Percentiles rank a stretch among this genome's conserved stretches.
Conservation (phyloP, 148 eudicot species). For the Rhododendron simsii region DNA sequence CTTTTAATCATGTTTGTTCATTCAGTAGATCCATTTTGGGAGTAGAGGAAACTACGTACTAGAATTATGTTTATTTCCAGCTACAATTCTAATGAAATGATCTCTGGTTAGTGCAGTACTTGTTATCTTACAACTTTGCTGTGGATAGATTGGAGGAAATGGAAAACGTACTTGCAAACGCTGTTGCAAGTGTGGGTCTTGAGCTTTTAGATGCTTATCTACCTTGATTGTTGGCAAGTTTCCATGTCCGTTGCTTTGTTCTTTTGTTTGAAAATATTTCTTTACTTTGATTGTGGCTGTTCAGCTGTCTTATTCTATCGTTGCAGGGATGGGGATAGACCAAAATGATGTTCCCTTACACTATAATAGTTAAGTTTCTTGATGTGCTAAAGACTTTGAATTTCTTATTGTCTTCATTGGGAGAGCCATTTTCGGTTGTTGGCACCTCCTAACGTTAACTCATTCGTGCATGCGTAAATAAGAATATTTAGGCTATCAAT, state of each 20-base stretch:
- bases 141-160: slow-evolving; percentile 85
- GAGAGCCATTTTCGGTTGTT: not conserved
- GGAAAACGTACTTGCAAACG: slow-evolving; percentile 60
- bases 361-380: not conserved
- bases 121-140: slow-evolving; percentile 86
- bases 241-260: not conserved
- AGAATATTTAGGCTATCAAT: not conserved
- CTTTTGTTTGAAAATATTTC: not conserved
- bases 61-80: too few relatives aligned
- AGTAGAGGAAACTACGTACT: too few relatives aligned
- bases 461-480: not conserved
- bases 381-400: not conserved
- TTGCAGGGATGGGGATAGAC: not conserved
- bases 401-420: not conserved
- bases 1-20: too few relatives aligned
- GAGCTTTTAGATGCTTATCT: slow-evolving; percentile 81
- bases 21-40: too few relatives aligned
- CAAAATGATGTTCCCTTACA: not conserved
- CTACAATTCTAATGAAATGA: not conserved
- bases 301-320: not conserved
- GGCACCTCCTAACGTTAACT: not conserved
- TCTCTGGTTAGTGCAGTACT: slow-evolving; percentile 47
- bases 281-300: not conserved
- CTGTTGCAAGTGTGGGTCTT: slow-evolving; percentile 91
- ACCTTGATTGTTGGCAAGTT: slow-evolving; percentile 32